Conservation (phyloP, 225 moss, liverwort and hornwort species). For the Pseudoscleropodium purum region DNA sequence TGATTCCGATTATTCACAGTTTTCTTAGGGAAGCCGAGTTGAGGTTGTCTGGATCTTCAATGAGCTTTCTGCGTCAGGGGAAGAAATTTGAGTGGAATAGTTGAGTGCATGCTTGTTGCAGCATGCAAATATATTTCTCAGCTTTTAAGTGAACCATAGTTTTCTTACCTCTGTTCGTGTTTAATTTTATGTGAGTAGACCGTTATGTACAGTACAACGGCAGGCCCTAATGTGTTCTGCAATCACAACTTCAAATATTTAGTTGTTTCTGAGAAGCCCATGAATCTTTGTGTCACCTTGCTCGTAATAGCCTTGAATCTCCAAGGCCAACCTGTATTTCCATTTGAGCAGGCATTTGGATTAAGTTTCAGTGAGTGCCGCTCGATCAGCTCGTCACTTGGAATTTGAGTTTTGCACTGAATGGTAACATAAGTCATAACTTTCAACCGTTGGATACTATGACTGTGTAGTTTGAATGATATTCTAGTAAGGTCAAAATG, state of each 20-base stretch:
- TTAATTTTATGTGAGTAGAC: not conserved
- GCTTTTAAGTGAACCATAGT: not conserved
- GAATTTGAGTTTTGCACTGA: not conserved
- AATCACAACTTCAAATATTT: not conserved
- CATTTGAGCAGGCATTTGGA: slow-evolving; percentile 15
- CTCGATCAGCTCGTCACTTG: not conserved
- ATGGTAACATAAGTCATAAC: not conserved
- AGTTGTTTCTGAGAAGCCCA: not conserved
- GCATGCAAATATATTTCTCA: not conserved
- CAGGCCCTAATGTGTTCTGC: not conserved
- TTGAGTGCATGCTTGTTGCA: not conserved
- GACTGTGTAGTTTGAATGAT: not conserved
- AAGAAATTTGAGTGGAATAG: too few relatives aligned
- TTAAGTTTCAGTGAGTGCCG: slow-evolving; percentile 28
- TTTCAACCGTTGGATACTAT: not conserved
- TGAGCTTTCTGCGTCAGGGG: not conserved
- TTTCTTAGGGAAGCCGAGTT: not conserved
- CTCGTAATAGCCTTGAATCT: not conserved
- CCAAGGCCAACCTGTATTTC: slow-evolving; percentile 68
- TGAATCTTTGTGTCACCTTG: not conserved
- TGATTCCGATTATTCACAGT: not conserved
- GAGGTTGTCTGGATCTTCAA: not conserved
- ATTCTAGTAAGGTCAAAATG: not conserved
- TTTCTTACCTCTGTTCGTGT: not conserved
- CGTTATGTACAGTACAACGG: not conserved